Conservation (phyloP, 2,329 filamentous ascomycete genomes). For the Verticillium albo-atrum region DNA sequence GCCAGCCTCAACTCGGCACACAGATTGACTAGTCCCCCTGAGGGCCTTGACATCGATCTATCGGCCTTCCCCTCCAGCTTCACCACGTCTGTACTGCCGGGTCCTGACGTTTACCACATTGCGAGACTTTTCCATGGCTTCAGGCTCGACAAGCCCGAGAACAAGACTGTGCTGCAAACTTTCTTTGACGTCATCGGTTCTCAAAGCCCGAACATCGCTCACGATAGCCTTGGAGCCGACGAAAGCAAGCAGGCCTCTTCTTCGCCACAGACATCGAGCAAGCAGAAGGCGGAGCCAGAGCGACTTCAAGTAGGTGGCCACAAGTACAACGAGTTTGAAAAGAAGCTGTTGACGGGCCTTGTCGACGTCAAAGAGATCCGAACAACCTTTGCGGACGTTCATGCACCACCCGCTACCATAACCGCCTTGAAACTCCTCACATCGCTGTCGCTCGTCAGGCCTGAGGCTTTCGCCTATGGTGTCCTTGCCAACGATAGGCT, state of each 20-base stretch:
- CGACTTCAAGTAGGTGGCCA: slow-evolving; percentile 7
- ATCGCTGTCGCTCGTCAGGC: slow-evolving; percentile 77
- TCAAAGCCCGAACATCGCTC: slow-evolving; percentile 8
- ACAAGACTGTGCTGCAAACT: slow-evolving; percentile 4
- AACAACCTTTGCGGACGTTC: slow-evolving; percentile 84
- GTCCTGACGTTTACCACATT: slow-evolving; percentile 33
- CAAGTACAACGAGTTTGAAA: slow-evolving; percentile 72
- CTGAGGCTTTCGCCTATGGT: slow-evolving; percentile 94
- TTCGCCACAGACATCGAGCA: slow-evolving; percentile 3
- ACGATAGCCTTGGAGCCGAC: background rate
- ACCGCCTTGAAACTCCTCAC: slow-evolving; percentile 87
- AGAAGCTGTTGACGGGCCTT: slow-evolving; percentile 75
- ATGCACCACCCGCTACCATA: slow-evolving; percentile 76
- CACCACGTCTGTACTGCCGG: slow-evolving; percentile 25
- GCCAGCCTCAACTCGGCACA: background rate
- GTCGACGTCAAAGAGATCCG: slow-evolving; percentile 77
- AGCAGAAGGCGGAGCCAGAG: slow-evolving; percentile 10
- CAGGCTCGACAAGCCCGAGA: background rate
- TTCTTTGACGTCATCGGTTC: slow-evolving; percentile 14
- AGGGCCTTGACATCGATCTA: background rate
- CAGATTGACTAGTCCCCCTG: background rate
- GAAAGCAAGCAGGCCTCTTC: slow-evolving; percentile 15
- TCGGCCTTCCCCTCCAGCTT: slow-evolving; percentile 5
- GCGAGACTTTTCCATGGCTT: slow-evolving; percentile 19
- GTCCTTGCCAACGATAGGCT: slow-evolving; percentile 89